These are phyloP conservation scores for Apiospora saccharicola DNA, from an alignment of 2,329 filamentous ascomycete species.

Conservation along the genomic window DNA sequence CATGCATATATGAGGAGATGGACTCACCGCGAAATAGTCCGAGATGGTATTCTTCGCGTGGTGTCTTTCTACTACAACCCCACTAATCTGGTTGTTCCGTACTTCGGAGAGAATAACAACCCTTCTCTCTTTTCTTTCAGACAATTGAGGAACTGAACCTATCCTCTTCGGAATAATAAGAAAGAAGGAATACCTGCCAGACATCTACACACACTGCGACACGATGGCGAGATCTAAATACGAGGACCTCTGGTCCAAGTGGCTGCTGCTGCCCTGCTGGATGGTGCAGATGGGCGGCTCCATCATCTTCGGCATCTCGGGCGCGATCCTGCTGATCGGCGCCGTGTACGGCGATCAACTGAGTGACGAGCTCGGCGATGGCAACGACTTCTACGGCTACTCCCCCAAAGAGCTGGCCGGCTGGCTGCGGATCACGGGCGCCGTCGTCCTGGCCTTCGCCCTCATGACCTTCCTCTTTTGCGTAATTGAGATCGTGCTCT, in stretches of 20 bases:
- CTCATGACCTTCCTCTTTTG: constrained; percentile 30
- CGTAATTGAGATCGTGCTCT: constrained; percentile 30
- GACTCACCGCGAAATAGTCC: neutral
- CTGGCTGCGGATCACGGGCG: constrained; percentile 25
- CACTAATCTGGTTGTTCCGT: neutral
- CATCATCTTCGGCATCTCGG: constrained; percentile 25
- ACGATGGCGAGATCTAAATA: constrained; percentile 16
- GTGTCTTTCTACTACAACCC: neutral
- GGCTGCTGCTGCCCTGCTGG: constrained; percentile 33
- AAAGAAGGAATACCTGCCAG: neutral
- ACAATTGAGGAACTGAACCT: neutral
- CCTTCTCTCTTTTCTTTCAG: neutral
- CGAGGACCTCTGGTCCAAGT: constrained; percentile 33
- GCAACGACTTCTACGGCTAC: constrained; percentile 26
- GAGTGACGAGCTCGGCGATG: constrained; percentile 6
- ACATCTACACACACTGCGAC: neutral
- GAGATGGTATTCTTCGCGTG: neutral
- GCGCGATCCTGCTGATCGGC: constrained; percentile 27
- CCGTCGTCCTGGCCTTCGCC: constrained; percentile 28
- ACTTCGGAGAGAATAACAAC: no score
- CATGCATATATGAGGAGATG: constrained; percentile 19
- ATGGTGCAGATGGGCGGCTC: constrained; percentile 30
- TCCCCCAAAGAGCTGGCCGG: constrained; percentile 22
- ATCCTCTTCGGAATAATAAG: neutral
- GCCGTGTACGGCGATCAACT: constrained; percentile 23